phyloP scores from a whole-genome alignment of 129 eudicot genomes.

The Mikania micrantha region DNA sequence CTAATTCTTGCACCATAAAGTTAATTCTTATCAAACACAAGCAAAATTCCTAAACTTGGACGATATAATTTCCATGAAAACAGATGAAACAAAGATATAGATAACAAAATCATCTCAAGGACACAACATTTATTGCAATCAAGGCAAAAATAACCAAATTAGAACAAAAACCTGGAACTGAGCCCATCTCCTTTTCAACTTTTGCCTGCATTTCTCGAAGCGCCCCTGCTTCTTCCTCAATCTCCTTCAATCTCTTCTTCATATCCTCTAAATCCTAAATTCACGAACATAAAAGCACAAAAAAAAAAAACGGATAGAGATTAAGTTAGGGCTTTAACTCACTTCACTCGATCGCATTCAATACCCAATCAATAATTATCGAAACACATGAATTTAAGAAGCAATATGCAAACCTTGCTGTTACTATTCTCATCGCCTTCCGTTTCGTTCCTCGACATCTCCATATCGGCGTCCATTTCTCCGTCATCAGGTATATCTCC shows the following conservation, averaged over 20 bases:
- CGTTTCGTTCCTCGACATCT: slow-evolving; percentile 32
- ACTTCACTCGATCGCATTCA: slow-evolving; percentile 18
- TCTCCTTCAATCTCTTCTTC: slow-evolving; percentile 72
- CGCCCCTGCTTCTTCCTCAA: slow-evolving; percentile 78
- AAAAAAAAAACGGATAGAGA: background rate
- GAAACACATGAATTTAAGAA: background rate
- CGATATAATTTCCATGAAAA: background rate
- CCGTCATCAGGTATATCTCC: slow-evolving; percentile 54
- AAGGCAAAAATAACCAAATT: background rate
- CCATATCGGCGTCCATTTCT: slow-evolving; percentile 59
- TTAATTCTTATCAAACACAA: background rate
- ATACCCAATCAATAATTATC: background rate
- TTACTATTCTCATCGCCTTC: slow-evolving; percentile 39
- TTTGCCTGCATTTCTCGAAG: slow-evolving; percentile 77
- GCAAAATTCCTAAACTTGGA: background rate
- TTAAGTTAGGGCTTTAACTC: slow-evolving; percentile 27
- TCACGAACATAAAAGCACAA: background rate
- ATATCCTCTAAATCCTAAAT: slow-evolving; percentile 56
- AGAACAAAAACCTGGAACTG: slow-evolving; percentile 43
- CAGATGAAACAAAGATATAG: background rate
- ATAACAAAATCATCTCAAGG: slow-evolving; percentile 6
- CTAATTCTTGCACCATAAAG: background rate
- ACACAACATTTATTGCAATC: background rate
- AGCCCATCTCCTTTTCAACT: slow-evolving; percentile 68
- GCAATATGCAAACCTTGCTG: slow-evolving; percentile 30